Evolutionary conservation across 2,329 filamentous ascomycete species (phyloP).

Genomic region (Aspergillus alliaceus): DNA sequence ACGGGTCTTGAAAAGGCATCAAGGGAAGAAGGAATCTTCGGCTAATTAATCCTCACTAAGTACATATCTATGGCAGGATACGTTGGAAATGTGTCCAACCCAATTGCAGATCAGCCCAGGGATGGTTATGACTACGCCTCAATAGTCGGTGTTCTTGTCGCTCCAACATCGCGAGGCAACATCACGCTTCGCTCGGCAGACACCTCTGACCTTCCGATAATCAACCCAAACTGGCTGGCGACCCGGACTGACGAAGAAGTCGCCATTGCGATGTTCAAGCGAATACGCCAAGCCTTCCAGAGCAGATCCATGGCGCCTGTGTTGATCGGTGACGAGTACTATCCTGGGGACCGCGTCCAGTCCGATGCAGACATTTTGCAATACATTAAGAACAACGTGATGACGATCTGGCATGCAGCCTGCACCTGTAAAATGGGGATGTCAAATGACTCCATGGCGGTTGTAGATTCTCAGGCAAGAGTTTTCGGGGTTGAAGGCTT

Average conservation of each 20-base stretch:
- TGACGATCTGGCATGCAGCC: constrained; percentile 34
- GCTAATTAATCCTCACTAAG: constrained; percentile 2
- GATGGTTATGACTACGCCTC: constrained; percentile 35
- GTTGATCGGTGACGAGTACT: constrained; percentile 33
- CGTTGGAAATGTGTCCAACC: constrained; percentile 14
- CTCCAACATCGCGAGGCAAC: constrained; percentile 47
- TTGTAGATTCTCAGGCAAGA: constrained; percentile 31
- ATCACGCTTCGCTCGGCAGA: constrained; percentile 42
- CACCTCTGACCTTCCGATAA: constrained; percentile 36
- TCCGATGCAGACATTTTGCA: constrained; percentile 44
- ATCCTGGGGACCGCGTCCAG: constrained; percentile 36
- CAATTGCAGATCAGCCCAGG: constrained; percentile 8
- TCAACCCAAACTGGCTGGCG: constrained; percentile 49
- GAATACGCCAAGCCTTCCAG: constrained; percentile 38
- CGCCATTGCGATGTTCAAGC: constrained; percentile 43
- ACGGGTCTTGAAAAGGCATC: not conserved
- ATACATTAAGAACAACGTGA: constrained; percentile 23
- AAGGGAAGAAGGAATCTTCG: not conserved
- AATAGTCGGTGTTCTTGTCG: constrained; percentile 35
- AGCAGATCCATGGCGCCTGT: constrained; percentile 25
- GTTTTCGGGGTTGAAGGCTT: constrained; percentile 32
- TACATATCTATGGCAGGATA: constrained; percentile 22
- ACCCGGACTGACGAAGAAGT: constrained; percentile 44
- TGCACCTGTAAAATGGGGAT: constrained; percentile 41
- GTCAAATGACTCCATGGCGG: constrained; percentile 27